Conservation (phyloP, 2,329 filamentous ascomycete species). For the Fusarium incarnatum region DNA sequence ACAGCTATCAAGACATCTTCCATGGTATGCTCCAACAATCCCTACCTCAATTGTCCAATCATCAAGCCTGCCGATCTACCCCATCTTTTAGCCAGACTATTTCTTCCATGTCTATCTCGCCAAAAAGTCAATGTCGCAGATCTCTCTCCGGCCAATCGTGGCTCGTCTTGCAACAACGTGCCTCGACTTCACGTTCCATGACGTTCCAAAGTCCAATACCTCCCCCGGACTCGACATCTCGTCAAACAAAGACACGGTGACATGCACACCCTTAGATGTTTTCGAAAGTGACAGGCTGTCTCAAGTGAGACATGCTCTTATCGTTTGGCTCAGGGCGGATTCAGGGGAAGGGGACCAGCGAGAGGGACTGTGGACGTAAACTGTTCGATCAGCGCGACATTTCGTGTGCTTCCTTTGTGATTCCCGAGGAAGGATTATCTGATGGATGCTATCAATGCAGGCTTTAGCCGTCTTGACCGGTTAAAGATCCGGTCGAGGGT, state of each 20-base stretch:
- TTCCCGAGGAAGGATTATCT: not conserved
- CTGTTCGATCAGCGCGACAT: constrained; percentile 19
- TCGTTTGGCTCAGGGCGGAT: constrained; percentile 22
- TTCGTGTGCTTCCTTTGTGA: constrained; percentile 35
- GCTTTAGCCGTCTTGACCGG: constrained; percentile 12
- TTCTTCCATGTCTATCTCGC: constrained; percentile 26
- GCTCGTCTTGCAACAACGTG: constrained; percentile 42
- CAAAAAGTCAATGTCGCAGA: constrained; percentile 31
- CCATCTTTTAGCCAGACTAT: constrained; percentile 44
- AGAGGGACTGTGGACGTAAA: constrained; percentile 20
- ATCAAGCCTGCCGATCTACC: constrained; percentile 27
- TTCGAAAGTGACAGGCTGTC: constrained; percentile 13
- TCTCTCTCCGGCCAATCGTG: constrained; percentile 37
- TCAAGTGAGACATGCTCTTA: constrained; percentile 26
- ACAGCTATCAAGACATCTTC: constrained; percentile 26
- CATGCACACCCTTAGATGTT: constrained; percentile 4
- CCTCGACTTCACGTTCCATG: constrained; percentile 35
- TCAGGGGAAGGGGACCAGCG: constrained; percentile 28
- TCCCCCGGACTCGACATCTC: constrained; percentile 5
- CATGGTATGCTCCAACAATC: constrained; percentile 14
- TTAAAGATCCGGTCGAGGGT: constrained; percentile 14
- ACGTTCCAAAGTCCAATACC: constrained; percentile 23
- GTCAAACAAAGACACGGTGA: not conserved
- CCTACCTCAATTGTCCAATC: constrained; percentile 38
- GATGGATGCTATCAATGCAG: constrained; percentile 6